Base-by-base conservation (phyloP, 2,329 filamentous ascomycete genomes). In the Penicillium italicum region DNA sequence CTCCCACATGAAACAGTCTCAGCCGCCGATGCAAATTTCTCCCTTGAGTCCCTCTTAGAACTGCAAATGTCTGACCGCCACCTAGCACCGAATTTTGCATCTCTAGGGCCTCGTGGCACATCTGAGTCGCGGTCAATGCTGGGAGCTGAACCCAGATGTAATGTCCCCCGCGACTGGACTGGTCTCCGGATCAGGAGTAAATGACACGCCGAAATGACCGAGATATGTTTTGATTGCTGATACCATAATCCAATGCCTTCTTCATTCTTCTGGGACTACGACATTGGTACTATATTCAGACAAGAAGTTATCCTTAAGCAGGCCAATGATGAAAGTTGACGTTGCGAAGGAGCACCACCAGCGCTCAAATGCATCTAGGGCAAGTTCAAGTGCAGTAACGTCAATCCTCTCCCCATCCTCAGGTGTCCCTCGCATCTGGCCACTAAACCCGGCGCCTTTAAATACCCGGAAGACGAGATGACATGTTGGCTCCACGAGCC, bases 381-480 rank as follows among this genome's bases (percentile, higher is more conserved):
- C 77, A 34, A 60, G 66, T 58, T 80, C 77, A 40, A 90, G 72
- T 51, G 74, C 82, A 1, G 76, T 80, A 31, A 93, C 72, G 70
- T 95, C 85, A 41, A 94, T 76, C 0, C 91, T 91, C 63, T 90
- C 84, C 0, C 82, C 83, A 66, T 93, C 90, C 74, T 96, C 91
- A 0, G 86, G 85, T 22, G 91, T 82, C 2, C 85, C 86, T 49
- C 79, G 79, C 67, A 94, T 69, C 42, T 84, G 81, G 2, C 80
- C 81, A 10, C 77, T 75, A 60, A 95, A 90, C 1, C 90, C 87
- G 7, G 85, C 79, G 72, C 96, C 91, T 58, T 88, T 85, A 67
- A 96, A 93, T 52, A 93, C 88, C 16, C 85, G 80, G 66, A 89
- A 91, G 0, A 85, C 88, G 16, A 94, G 78, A 73, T 90, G 89